Evolutionary conservation across 495 filamentous ascomycete genomes (phyloP), one percentile per base, ranked within the genome.

Genomic region (Cryomyces minteri): DNA sequence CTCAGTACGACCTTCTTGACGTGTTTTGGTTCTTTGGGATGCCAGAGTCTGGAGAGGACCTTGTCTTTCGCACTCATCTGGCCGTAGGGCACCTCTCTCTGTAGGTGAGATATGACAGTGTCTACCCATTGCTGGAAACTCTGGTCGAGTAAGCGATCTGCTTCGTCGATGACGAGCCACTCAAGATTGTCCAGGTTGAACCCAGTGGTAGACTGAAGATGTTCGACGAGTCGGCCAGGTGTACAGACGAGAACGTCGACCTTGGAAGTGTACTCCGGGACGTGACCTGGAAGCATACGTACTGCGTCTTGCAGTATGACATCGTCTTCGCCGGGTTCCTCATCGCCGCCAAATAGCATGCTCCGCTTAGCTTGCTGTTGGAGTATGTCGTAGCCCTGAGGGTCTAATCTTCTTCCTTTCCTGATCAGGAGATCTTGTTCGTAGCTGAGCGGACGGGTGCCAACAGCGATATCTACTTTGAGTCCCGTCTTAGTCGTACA

Each of bases 91-190:
- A 62, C 59, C 44, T 67, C 64, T 4, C 58, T 56, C 49, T 80
- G 68, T 41, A 94, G 57, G 5, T 68, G 72, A 2, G 67, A 68
- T 56, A 85, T 76, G 4, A 94, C 74, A 3, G 77, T 61, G 43
- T 79, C 74, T 5, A 92, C 68, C 85, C 88, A 96, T 54, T 90
- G 80, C 55, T 95, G 88, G 58, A 88, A 96, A 50, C 80, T 85
- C 57, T 94, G 83, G 14, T 86, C 82, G 4, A 96, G 77, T 5
- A 96, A 65, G 50, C 88, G 77, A 61, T 96, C 90, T 0, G 88
- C 90, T 63, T 98, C 90, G 55, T 98, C 90, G 31, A 95, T 82
- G 18, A 93, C 74, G 14, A 88, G 68, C 85, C 85, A 95, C 50
- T 79, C 72, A 5, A 90, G 68, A 60, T 79, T 70, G 32, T 78